These are phyloP conservation scores for Curvularia lunata DNA, from an alignment of 2,329 filamentous ascomycete species.

Conservation along the genomic window DNA sequence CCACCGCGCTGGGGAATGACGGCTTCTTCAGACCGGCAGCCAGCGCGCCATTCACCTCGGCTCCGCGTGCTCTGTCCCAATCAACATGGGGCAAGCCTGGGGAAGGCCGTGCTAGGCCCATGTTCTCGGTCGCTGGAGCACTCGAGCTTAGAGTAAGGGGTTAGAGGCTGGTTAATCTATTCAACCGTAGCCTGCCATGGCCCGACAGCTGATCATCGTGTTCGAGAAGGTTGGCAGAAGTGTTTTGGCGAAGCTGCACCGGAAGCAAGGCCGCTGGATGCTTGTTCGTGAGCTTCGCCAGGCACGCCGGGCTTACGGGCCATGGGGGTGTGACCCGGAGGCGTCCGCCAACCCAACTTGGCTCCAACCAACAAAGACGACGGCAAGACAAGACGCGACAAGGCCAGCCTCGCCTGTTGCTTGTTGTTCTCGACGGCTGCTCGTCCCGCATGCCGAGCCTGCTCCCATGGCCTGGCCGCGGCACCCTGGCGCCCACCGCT, in stretches of 20 bases:
- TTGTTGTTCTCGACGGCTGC: conserved; percentile 12
- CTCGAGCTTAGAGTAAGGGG: conserved; percentile 21
- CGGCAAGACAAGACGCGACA: background rate
- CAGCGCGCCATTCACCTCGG: conserved; percentile 11
- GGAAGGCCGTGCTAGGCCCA: conserved; percentile 12
- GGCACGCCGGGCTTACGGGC: conserved; percentile 12
- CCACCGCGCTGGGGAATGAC: conserved; percentile 6
- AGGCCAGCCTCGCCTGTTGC: conserved; percentile 11
- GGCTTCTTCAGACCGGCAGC: conserved; percentile 14
- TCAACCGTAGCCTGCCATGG: conserved; percentile 22
- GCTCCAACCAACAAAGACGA: conserved; percentile 4
- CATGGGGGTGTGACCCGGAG: conserved; percentile 1
- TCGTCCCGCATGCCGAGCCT: conserved; percentile 19
- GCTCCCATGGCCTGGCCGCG: conserved; percentile 14
- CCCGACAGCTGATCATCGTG: conserved; percentile 11
- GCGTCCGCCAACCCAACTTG: conserved; percentile 5
- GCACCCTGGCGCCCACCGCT: conserved; percentile 19
- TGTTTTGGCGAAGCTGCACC: conserved; percentile 1
- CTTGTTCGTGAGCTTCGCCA: conserved; percentile 12
- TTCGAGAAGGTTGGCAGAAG: conserved; percentile 20
- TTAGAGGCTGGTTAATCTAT: conserved; percentile 26
- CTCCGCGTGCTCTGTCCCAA: conserved; percentile 8
- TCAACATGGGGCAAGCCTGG: conserved; percentile 2
- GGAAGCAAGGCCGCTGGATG: conserved; percentile 5
- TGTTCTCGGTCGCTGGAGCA: conserved; percentile 16